Evolutionary conservation across 2,329 filamentous ascomycete species (phyloP).

Genomic region (Exutisphaerella laricina): DNA sequence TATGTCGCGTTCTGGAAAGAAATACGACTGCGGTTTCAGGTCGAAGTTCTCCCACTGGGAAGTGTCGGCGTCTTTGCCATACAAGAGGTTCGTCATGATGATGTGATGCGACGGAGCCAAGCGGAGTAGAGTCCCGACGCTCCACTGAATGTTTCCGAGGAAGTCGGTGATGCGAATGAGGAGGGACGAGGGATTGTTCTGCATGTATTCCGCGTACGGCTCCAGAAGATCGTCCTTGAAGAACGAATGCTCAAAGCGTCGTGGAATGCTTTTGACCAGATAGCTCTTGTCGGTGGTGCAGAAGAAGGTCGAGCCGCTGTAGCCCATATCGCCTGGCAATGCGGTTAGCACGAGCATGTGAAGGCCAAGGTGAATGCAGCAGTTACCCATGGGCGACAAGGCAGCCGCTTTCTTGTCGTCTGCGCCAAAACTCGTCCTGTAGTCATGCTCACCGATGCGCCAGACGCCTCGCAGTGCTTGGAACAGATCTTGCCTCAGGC

Average conservation of each 20-base stretch:
- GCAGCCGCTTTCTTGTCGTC: conserved; percentile 37
- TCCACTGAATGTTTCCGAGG: conserved; percentile 50
- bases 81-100: conserved; percentile 70
- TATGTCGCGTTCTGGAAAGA: conserved; percentile 69
- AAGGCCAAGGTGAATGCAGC: neutral
- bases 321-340: conserved; percentile 55
- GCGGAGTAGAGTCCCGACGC: conserved; percentile 56
- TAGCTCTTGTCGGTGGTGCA: conserved; percentile 60
- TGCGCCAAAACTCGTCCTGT: conserved; percentile 48
- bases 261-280: conserved; percentile 65
- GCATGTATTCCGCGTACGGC: conserved; percentile 62
- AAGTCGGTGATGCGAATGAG: conserved; percentile 69
- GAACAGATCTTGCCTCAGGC: conserved; percentile 44
- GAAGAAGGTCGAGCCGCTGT: conserved; percentile 72
- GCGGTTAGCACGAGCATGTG: conserved; percentile 1
- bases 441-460: conserved; percentile 51
- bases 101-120: conserved; percentile 65
- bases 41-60: conserved; percentile 65
- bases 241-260: conserved; percentile 64
- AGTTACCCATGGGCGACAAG: conserved; percentile 51
- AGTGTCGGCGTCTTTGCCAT: conserved; percentile 49
- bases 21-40: conserved; percentile 68
- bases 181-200: conserved; percentile 52
- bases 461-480: conserved; percentile 49
- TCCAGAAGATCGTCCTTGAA: conserved; percentile 62